phyloP scores from a whole-genome alignment of 2,329 filamentous ascomycete species.

The Botrytis cinerea region DNA sequence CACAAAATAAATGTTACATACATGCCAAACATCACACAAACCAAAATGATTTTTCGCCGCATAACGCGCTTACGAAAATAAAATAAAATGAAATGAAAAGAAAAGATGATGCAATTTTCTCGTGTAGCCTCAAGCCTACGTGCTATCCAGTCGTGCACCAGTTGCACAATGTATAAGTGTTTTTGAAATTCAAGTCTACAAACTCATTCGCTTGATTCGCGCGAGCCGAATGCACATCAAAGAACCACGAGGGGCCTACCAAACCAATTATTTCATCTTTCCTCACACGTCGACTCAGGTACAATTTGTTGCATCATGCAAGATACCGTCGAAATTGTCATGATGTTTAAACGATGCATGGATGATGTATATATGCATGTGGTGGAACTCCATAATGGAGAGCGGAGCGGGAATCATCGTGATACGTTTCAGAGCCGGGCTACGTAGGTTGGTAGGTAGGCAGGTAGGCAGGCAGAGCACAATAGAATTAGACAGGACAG shows the following conservation, averaged over 20 bases:
- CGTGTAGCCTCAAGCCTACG: background rate
- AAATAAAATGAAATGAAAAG: background rate
- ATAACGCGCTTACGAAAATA: background rate
- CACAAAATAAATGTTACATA: background rate
- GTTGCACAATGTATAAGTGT: background rate
- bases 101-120: background rate
- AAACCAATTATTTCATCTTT: background rate
- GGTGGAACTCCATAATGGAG: background rate
- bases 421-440: background rate
- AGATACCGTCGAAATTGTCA: background rate
- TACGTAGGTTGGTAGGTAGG: background rate
- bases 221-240: background rate
- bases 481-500: background rate
- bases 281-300: background rate
- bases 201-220: background rate
- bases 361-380: background rate
- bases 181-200: background rate
- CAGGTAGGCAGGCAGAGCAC: no score
- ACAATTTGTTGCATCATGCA: background rate
- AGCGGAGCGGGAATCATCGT: background rate
- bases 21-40: background rate
- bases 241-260: background rate
- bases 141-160: background rate
- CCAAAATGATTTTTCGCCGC: background rate
- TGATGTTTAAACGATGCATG: background rate